A percentile compares a stretch with the other conserved stretches of the same genome.
These are phyloP conservation scores for Panus rudis DNA, from an alignment of 768 basidiomycete species.

Conservation along the genomic window DNA sequence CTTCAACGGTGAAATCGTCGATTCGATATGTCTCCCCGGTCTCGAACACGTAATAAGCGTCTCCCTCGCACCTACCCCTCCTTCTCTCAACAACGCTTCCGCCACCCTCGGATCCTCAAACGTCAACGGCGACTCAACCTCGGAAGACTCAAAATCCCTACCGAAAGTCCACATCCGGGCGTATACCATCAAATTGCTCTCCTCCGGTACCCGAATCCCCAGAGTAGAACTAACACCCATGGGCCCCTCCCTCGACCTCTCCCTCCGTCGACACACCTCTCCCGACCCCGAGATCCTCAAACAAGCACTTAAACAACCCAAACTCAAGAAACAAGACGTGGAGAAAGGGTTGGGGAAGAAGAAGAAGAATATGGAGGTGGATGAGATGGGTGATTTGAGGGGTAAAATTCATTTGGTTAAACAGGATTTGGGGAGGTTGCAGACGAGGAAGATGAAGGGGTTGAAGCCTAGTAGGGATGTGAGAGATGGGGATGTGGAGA, in stretches of 20 bases:
- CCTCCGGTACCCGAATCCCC: constrained; percentile 76
- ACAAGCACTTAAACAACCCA: constrained; percentile 74
- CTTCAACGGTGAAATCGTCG: constrained; percentile 83
- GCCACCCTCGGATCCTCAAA: constrained; percentile 12
- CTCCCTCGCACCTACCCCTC: constrained; percentile 59
- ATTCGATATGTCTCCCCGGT: constrained; percentile 76
- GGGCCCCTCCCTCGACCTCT: constrained; percentile 87
- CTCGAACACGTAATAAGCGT: constrained; percentile 86
- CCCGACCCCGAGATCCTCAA: constrained; percentile 78
- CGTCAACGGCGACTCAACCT: constrained; percentile 11
- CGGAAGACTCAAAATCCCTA: constrained; percentile 40
- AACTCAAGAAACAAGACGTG: constrained; percentile 82
- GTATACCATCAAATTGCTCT: constrained; percentile 68
- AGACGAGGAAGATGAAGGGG: constrained; percentile 96
- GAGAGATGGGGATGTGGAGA: constrained; percentile 9
- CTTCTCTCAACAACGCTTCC: constrained; percentile 40
- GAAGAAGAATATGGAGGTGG: constrained; percentile 91
- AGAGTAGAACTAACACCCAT: constrained; percentile 78
- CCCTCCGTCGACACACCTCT: constrained; percentile 63
- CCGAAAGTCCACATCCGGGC: constrained; percentile 87
- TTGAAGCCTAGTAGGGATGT: constrained; percentile 42
- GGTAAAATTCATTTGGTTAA: constrained; percentile 84
- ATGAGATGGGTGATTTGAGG: constrained; percentile 96
- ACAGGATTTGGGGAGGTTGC: constrained; percentile 82
- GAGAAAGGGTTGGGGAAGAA: constrained; percentile 88